Evolutionary conservation across 106 monocot genomes (phyloP), one percentile per base, ranked within the genome.

Genomic region (Apostasia ramifera): DNA sequence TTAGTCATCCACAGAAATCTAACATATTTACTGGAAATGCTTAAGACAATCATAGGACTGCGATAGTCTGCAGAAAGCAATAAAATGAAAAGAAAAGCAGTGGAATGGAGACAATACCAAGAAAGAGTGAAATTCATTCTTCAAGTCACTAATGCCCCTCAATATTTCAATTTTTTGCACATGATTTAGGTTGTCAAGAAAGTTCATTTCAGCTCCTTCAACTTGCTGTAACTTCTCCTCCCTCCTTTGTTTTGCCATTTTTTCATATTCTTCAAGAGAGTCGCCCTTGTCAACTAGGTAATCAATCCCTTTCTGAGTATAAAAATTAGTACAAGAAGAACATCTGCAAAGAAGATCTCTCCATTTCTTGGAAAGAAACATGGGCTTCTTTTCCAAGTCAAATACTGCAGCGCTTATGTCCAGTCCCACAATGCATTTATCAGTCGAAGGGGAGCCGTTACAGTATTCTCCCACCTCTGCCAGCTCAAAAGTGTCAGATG

Each of bases 121-220:
- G 71, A 98, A 98, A 40, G 89, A 78, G 4, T 62, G 74, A 26
- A 98, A 70, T 69, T 90, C 98, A 71, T 87, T 82, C 77, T 90
- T 87, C 73, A 98, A 81, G 78, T 98, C 90, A 70, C 77, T 63
- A 49, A 93, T 93, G 69, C 87, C 98, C 76, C 75, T 93, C 66
- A 90, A 55, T 72, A 98, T 72, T 73, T 98, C 98, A 38, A 98
- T 93, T 68, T 98, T 93, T 67, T 93, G 90, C 60, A 93, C 83
- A 80, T 98, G 98, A 73, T 77, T 61, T 1, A 98, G 70, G 12
- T 63, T 86, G 49, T 90, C 83, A 39, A 98, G 78, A 69, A 98
- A 93, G 57, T 88, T 86, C 46, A 87, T 55, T 71, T 83, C 92
- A 66, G 78, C 93, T 51, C 93, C 87, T 80, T 90, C 87, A 63